A percentile compares a stretch with the other conserved stretches of the same genome.
Conservation (phyloP, 441 rosid species). For the Gossypium trilobum region DNA sequence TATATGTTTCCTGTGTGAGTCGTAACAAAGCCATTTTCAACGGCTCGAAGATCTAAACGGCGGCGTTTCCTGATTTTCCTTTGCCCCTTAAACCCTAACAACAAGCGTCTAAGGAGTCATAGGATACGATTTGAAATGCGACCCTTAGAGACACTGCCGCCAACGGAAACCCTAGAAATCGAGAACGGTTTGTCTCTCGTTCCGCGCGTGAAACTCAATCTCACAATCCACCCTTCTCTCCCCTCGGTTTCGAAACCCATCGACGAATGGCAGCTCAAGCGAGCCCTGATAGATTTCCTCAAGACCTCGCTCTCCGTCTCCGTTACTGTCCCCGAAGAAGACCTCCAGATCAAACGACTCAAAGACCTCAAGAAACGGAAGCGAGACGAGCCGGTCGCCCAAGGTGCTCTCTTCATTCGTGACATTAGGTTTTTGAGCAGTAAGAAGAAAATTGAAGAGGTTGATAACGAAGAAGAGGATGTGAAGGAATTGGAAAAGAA, state of each 20-base stretch:
- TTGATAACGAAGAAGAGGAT: conserved; percentile 29
- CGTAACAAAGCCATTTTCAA: background rate
- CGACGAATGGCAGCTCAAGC: conserved; percentile 89
- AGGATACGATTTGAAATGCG: conserved; percentile 24
- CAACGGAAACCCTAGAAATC: conserved; percentile 55
- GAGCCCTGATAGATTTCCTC: conserved; percentile 57
- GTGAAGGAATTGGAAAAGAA: conserved; percentile 46
- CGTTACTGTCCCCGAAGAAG: conserved; percentile 51
- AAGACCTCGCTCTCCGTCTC: conserved; percentile 44
- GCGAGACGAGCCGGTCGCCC: conserved; percentile 78
- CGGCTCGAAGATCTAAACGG: background rate
- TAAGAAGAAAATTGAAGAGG: conserved; percentile 21
- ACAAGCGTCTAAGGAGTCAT: background rate
- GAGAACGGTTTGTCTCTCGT: conserved; percentile 52
- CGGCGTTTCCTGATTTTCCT: background rate
- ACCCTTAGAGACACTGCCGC: conserved; percentile 48
- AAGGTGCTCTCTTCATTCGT: conserved; percentile 59
- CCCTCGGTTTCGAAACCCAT: conserved; percentile 56
- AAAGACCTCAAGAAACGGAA: conserved; percentile 80
- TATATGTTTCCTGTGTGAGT: background rate
- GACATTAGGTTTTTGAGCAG: conserved; percentile 58
- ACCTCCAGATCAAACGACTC: conserved; percentile 48
- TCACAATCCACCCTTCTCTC: conserved; percentile 47
- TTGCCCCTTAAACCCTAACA: background rate
- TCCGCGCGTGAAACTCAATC: conserved; percentile 62